A percentile compares a stretch with the other conserved stretches of the same genome.
Conservation (phyloP, 192 early-diverging fungal genomes). For the Coemansia sp. region DNA sequence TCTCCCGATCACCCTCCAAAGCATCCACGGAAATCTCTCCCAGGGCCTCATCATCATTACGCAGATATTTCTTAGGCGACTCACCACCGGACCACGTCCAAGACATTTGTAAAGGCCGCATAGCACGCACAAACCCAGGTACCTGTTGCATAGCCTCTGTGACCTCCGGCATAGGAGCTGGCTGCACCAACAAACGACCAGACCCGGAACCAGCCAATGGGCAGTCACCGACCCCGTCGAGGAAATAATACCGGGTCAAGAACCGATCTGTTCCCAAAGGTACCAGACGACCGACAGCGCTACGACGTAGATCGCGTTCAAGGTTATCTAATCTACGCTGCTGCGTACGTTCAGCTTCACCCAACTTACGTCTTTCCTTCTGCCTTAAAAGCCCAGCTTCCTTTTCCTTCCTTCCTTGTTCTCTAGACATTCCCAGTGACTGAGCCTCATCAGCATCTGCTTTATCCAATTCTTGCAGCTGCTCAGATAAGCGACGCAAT, state of each 20-base stretch:
- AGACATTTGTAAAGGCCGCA: slow-evolving; percentile 50
- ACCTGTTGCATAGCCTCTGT: slow-evolving; percentile 9
- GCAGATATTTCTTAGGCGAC: not conserved
- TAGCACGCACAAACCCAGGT: slow-evolving; percentile 23
- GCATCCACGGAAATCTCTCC: not conserved
- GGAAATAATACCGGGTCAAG: slow-evolving; percentile 86
- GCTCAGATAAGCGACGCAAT: slow-evolving; percentile 56
- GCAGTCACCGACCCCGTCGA: slow-evolving; percentile 75
- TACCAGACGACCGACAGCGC: slow-evolving; percentile 63
- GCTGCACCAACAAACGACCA: slow-evolving; percentile 63
- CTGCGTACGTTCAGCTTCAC: slow-evolving; percentile 42
- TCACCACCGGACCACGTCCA: slow-evolving; percentile 32
- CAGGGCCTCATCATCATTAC: not conserved
- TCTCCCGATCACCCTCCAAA: slow-evolving; percentile 14
- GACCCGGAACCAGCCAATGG: slow-evolving; percentile 51
- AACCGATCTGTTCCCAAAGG: slow-evolving; percentile 85
- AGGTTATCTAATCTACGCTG: slow-evolving; percentile 57
- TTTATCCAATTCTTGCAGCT: slow-evolving; percentile 50
- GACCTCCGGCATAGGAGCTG: slow-evolving; percentile 53
- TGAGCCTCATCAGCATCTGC: slow-evolving; percentile 15
- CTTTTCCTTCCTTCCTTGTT: slow-evolving; percentile 33
- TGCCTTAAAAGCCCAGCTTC: slow-evolving; percentile 44
- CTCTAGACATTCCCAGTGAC: slow-evolving; percentile 15
- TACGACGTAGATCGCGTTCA: slow-evolving; percentile 68
- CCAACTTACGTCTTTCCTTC: slow-evolving; percentile 48